Percentiles rank a stretch among this genome's conserved stretches.
phyloP scores from a whole-genome alignment of 441 rosid species.

The Viola pubescens region DNA sequence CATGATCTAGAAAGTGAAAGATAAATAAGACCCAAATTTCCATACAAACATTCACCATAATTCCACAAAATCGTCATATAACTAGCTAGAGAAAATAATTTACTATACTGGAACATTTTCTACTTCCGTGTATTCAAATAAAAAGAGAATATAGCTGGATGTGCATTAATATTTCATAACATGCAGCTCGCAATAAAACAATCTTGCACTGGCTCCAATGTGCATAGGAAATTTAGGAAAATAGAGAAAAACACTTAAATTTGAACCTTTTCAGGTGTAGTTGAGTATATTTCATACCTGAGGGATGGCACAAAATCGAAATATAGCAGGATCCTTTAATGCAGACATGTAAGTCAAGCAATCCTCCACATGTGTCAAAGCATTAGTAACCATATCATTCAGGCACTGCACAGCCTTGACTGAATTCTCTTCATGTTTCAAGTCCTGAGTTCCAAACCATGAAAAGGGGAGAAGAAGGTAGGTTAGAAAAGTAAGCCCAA shows the following conservation, averaged over 20 bases:
- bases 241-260: too few species aligned
- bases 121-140: too few species aligned
- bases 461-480: constrained; percentile 5
- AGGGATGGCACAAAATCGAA: constrained; percentile 87
- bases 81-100: neutral
- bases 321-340: constrained; percentile 54
- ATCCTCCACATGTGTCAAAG: constrained; percentile 64
- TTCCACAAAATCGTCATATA: neutral
- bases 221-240: too few species aligned
- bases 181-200: too few species aligned
- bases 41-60: constrained; percentile 7
- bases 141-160: too few species aligned
- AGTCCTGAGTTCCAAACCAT: constrained; percentile 42
- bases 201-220: too few species aligned
- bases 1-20: constrained; percentile 60
- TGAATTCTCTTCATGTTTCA: constrained; percentile 73
- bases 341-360: constrained; percentile 65
- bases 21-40: constrained; percentile 19
- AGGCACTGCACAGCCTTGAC: constrained; percentile 75
- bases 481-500: too few species aligned
- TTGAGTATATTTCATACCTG: constrained; percentile 38
- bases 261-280: neutral
- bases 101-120: too few species aligned
- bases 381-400: constrained; percentile 89
- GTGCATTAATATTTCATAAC: too few species aligned